Evolutionary conservation across 371 early-diverging fungal genomes (phyloP).

Genomic region (Thermomucor indicae-seudaticae): DNA sequence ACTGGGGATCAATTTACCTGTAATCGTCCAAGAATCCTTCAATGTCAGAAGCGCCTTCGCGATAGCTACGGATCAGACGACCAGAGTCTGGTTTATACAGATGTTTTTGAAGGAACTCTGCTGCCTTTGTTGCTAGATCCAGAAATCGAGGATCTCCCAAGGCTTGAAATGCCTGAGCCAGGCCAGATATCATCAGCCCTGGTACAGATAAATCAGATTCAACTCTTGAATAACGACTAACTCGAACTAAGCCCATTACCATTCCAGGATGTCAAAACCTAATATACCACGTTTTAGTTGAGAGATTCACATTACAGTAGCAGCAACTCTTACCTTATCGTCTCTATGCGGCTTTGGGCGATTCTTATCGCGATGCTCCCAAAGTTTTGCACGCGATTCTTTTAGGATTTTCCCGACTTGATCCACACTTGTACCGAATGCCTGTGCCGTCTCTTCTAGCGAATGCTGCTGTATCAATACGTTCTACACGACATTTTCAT

Average conservation of each 20-base stretch:
- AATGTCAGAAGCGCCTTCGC: constrained; percentile 46
- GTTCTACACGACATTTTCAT: constrained; percentile 32
- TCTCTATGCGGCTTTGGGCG: constrained; percentile 64
- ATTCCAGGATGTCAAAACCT: constrained; percentile 51
- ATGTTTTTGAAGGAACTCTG: constrained; percentile 44
- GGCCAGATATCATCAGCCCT: constrained; percentile 57
- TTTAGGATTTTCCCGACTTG: constrained; percentile 28
- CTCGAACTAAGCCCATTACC: too few species aligned
- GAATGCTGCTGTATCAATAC: constrained; percentile 43
- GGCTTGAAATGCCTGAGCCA: constrained; percentile 37
- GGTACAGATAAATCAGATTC: background rate
- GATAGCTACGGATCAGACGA: constrained; percentile 40
- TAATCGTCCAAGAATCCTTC: constrained; percentile 65
- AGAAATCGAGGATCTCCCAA: constrained; percentile 22
- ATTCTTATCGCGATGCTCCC: constrained; percentile 29
- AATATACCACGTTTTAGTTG: background rate
- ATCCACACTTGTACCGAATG: constrained; percentile 20
- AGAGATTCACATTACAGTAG: background rate
- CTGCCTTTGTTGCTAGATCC: constrained; percentile 41
- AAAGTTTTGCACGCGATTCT: constrained; percentile 30
- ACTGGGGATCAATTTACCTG: constrained; percentile 40
- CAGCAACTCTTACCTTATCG: constrained; percentile 42
- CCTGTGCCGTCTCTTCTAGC: constrained; percentile 38
- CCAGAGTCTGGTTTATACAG: constrained; percentile 34
- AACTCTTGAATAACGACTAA: too few species aligned